Percentiles rank a stretch among this genome's conserved stretches.
These are phyloP conservation scores for Kuraishia piskuri DNA, from an alignment of 805 yeast genomes.

Conservation along the genomic window DNA sequence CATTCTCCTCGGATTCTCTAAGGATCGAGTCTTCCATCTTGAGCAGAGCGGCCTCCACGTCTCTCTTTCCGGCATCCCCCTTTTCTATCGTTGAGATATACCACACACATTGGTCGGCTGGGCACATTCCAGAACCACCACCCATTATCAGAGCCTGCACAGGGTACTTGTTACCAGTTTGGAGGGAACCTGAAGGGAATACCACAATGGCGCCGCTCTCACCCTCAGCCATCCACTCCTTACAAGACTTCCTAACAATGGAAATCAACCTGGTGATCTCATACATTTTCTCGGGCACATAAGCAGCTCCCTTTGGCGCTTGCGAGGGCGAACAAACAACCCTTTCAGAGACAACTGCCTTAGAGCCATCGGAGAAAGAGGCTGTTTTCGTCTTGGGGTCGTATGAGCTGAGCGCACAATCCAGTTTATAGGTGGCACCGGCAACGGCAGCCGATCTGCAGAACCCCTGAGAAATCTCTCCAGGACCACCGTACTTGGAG, in stretches of 20 bases:
- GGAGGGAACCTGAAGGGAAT: slow-evolving; percentile 80
- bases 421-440: slow-evolving; percentile 86
- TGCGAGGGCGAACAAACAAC: slow-evolving; percentile 70
- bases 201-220: slow-evolving; percentile 85
- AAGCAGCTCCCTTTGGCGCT: slow-evolving; percentile 33
- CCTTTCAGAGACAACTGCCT: slow-evolving; percentile 70
- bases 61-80: slow-evolving; percentile 60
- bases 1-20: slow-evolving; percentile 66
- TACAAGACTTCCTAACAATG: slow-evolving; percentile 78
- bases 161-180: slow-evolving; percentile 55
- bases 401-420: slow-evolving; percentile 54
- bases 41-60: slow-evolving; percentile 70
- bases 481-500: slow-evolving; percentile 92
- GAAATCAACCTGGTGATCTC: slow-evolving; percentile 72
- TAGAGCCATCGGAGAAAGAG: slow-evolving; percentile 64
- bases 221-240: slow-evolving; percentile 83
- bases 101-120: slow-evolving; percentile 85
- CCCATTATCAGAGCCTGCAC: slow-evolving; percentile 87
- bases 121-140: slow-evolving; percentile 80
- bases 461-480: slow-evolving; percentile 93
- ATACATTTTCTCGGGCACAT: slow-evolving; percentile 35
- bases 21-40: slow-evolving; percentile 75
- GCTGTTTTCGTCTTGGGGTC: slow-evolving; percentile 66
- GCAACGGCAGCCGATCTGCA: slow-evolving; percentile 98
- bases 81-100: slow-evolving; percentile 73